Base-by-base conservation (phyloP, 2,329 filamentous ascomycete genomes). In the Fusarium mexicanum region DNA sequence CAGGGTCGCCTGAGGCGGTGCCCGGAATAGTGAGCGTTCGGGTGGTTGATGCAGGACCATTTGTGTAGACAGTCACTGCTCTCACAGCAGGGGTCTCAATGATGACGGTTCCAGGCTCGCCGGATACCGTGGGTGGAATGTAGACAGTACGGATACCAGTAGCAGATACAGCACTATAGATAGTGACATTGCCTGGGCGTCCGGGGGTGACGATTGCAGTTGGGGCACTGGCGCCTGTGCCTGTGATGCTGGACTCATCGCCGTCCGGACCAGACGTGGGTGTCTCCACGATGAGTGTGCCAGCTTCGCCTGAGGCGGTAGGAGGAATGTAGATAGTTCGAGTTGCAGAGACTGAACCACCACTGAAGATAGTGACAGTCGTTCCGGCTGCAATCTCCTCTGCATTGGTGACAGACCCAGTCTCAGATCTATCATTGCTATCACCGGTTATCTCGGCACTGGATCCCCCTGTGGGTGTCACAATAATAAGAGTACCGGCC, bases 241-340 rank as follows among this genome's bases (percentile, higher is more conserved):
- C 60, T 6, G 67, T 70, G 2, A 55, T 41, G 4, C 20, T 29
- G 17, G 64, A 37, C 2, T 8, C 33, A 26, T 31, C 38, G 10
- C 14, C 11, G 4, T n/a, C 24, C 3, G 44, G 24, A 11, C 16
- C 51, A 43, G 51, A 53, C 11, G 58, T 43, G 0, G 65, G 65
- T 1, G 65, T 54, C 12, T 69, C 67, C 7, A 71, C 20, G 5
- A 71, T 29, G 9, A 71, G 33, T 3, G 68, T 71, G 0, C 68
- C 68, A 6, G 60, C 43, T 46, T 61, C 67, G 4, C 20, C 61
- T 0, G 66, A 57, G 0, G 4, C 54, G 4, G 53, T 61, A 1
- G 67, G 67, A 2, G 66, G 67, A 4, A 60, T 65, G 2, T 71
- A 71, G 8, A 60, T 18, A 10, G 67, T 70, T 18, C 20, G 43